phyloP scores from a whole-genome alignment of 768 basidiomycete genomes.

The Daedaleopsis nitida region DNA sequence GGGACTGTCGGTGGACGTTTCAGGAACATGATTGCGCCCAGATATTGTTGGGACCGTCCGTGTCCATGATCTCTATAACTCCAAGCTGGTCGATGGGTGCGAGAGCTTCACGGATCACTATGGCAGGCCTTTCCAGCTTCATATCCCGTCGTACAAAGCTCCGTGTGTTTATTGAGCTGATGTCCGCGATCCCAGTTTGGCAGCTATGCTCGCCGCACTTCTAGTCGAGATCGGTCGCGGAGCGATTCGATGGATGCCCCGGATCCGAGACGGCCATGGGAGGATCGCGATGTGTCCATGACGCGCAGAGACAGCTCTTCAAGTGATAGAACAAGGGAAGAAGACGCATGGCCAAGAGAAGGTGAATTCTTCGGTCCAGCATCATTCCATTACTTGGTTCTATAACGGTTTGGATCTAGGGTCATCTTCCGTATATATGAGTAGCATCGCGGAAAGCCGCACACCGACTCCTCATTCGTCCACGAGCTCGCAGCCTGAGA shows the following conservation, averaged over 20 bases:
- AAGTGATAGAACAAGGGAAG: slow-evolving; percentile 6
- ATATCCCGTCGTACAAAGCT: not conserved
- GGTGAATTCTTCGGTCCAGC: not conserved
- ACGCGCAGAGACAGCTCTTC: slow-evolving; percentile 9
- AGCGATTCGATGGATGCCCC: slow-evolving; percentile 13
- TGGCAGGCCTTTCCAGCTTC: not conserved
- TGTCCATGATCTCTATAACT: too few relatives aligned
- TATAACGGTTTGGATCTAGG: not conserved
- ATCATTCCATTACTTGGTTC: not conserved
- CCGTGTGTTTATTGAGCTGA: not conserved
- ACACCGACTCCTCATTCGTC: slow-evolving; percentile 21
- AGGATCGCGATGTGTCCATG: slow-evolving; percentile 18
- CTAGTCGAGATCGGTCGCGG: slow-evolving; percentile 17
- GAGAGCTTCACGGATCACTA: not conserved
- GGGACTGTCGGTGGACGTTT: not conserved
- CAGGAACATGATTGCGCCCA: not conserved
- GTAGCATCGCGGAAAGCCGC: slow-evolving; percentile 11
- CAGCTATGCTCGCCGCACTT: slow-evolving; percentile 24
- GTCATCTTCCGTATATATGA: not conserved
- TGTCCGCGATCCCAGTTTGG: slow-evolving; percentile 17
- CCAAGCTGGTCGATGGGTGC: too few relatives aligned
- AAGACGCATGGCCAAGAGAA: slow-evolving; percentile 10
- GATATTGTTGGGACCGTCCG: not conserved
- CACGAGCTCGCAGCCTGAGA: slow-evolving; percentile 12
- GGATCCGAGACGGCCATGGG: slow-evolving; percentile 13